These are phyloP conservation scores for Sporothrix protearum DNA, from an alignment of 2,329 filamentous ascomycete genomes.

Conservation along the genomic window DNA sequence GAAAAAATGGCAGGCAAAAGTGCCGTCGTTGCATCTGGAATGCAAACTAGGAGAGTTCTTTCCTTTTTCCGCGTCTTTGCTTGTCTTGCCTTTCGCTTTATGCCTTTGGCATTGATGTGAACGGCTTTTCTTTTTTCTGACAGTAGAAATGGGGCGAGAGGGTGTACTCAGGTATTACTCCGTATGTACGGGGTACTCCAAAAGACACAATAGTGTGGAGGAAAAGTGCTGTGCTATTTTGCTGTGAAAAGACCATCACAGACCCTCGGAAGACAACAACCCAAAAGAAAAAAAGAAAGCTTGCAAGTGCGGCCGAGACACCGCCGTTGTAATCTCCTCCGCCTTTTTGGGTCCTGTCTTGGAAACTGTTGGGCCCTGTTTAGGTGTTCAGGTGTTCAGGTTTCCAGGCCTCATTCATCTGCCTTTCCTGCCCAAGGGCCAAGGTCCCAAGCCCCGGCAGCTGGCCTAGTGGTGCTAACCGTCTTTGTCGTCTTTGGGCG, in stretches of 20 bases:
- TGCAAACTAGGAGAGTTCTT: neutral
- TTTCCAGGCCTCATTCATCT: neutral
- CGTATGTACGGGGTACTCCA: too few relatives aligned
- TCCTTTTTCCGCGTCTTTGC: neutral
- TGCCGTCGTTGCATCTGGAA: neutral
- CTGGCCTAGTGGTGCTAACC: neutral
- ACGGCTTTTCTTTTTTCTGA: neutral
- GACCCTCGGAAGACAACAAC: neutral
- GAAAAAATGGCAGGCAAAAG: neutral
- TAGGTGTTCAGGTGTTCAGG: neutral
- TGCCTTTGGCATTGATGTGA: neutral
- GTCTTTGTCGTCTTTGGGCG: constrained; percentile 1
- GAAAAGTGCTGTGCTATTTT: neutral
- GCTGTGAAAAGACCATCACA: neutral
- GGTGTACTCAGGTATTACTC: too few relatives aligned
- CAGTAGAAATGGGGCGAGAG: neutral
- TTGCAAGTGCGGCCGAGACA: constrained; percentile 16
- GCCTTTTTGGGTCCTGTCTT: neutral
- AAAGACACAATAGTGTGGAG: neutral
- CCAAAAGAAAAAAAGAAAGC: neutral
- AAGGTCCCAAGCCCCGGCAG: constrained; percentile 6
- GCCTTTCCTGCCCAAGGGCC: neutral
- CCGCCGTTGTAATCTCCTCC: constrained; percentile 19
- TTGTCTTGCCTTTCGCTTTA: neutral
- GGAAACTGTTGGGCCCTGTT: neutral